These are phyloP conservation scores for Fusarium hostae DNA, from an alignment of 2,329 filamentous ascomycete genomes.

Conservation along the genomic window DNA sequence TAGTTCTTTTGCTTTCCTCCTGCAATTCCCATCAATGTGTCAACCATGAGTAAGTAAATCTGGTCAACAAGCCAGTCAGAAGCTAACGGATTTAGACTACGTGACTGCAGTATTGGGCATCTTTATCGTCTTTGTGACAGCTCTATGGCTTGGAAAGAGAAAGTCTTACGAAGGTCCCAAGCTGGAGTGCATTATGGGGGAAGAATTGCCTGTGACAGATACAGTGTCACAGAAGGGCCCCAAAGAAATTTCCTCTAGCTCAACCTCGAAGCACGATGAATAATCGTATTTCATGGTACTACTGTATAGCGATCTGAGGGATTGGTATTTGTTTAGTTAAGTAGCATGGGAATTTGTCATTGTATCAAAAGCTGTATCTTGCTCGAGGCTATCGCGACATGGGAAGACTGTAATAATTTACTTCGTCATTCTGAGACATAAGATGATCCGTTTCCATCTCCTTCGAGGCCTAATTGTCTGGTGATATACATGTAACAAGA, in stretches of 20 bases:
- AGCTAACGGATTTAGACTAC: constrained; percentile 45
- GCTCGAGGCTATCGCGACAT: neutral
- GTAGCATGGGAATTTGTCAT: neutral
- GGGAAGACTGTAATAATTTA: neutral
- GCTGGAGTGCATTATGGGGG: constrained; percentile 34
- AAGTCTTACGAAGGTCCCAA: constrained; percentile 35
- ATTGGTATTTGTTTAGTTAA: neutral
- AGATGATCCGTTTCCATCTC: neutral
- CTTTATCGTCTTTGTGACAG: constrained; percentile 39
- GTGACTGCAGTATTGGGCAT: constrained; percentile 51
- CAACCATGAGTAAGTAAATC: constrained; percentile 35
- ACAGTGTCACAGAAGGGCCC: neutral
- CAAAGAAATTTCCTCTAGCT: constrained; percentile 10
- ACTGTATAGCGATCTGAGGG: neutral
- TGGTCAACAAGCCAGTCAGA: rapidly evolving
- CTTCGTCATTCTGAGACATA: neutral
- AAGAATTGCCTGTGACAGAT: constrained; percentile 28
- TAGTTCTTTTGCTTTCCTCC: constrained; percentile 43
- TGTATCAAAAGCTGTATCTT: neutral
- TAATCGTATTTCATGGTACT: neutral
- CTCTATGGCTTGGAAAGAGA: constrained; percentile 31
- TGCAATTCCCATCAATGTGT: constrained; percentile 32
- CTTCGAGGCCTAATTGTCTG: neutral
- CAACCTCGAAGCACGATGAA: constrained; percentile 19
- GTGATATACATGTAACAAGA: neutral